These are phyloP conservation scores for Apiospora sp. DNA, from an alignment of 2,329 filamentous ascomycete species.

Conservation along the genomic window DNA sequence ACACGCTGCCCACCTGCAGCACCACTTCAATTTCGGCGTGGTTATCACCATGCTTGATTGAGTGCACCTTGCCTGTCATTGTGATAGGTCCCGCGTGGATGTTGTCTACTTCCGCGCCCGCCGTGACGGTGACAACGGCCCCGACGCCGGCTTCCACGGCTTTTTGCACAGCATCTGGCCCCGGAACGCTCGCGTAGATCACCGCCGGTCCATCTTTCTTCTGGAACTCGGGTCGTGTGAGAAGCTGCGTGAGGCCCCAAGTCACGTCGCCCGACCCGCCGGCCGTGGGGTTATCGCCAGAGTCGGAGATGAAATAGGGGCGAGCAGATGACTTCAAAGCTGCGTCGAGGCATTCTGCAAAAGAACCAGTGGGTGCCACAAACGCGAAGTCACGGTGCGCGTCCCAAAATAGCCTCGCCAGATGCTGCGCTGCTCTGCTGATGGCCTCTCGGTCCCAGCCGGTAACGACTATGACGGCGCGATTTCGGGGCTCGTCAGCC, in stretches of 20 bases:
- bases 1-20: constrained; percentile 57
- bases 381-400: constrained; percentile 56
- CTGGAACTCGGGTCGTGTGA: constrained; percentile 54
- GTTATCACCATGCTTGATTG: constrained; percentile 58
- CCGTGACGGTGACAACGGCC: constrained; percentile 57
- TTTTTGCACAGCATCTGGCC: constrained; percentile 50
- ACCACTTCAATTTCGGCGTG: constrained; percentile 58
- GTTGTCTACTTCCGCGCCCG: constrained; percentile 58
- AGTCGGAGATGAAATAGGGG: constrained; percentile 63
- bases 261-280: constrained; percentile 63
- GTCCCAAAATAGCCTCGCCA: constrained; percentile 58
- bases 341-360: constrained; percentile 54
- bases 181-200: constrained; percentile 62
- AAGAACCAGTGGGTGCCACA: constrained; percentile 58
- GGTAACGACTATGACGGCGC: constrained; percentile 58
- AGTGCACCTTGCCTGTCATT: constrained; percentile 53
- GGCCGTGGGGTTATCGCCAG: constrained; percentile 63
- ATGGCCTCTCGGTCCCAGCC: constrained; percentile 55
- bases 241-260: constrained; percentile 56
- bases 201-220: constrained; percentile 47
- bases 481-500: constrained; percentile 62
- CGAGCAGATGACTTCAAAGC: constrained; percentile 48
- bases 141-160: constrained; percentile 56
- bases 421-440: constrained; percentile 49
- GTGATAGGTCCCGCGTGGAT: constrained; percentile 56